phyloP scores from a whole-genome alignment of 2,329 filamentous ascomycete genomes.

The Aquanectria penicillioides region DNA sequence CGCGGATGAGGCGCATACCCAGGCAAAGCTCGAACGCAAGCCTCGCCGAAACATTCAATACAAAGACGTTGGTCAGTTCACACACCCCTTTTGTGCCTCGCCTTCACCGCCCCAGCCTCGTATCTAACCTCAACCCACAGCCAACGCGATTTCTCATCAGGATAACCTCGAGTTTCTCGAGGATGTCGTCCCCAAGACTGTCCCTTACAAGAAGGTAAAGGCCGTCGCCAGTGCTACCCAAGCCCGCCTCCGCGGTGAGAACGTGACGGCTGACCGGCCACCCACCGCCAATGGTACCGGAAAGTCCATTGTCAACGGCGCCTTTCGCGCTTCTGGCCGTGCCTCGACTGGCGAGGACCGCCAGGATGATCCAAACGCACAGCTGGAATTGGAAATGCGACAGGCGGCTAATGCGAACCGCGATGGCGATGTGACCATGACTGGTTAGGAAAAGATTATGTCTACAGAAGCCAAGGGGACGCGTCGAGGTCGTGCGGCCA shows the following conservation, averaged over 20 bases:
- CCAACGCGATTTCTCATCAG: constrained; percentile 84
- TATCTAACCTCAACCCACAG: constrained; percentile 54
- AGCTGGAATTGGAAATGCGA: constrained; percentile 65
- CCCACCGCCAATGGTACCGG: constrained; percentile 42
- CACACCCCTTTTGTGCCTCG: background rate
- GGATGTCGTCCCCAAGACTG: constrained; percentile 89
- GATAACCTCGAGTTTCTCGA: constrained; percentile 96
- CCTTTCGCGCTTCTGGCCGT: constrained; percentile 34
- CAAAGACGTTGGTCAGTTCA: constrained; percentile 80
- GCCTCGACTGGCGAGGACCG: constrained; percentile 39
- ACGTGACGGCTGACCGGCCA: constrained; percentile 42
- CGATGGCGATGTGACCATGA: constrained; percentile 70
- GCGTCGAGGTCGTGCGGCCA: background rate
- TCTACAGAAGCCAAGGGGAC: background rate
- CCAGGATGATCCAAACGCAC: constrained; percentile 59
- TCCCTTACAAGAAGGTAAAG: constrained; percentile 82
- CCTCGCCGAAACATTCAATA: constrained; percentile 95
- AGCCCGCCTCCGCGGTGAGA: constrained; percentile 55
- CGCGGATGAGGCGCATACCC: constrained; percentile 83
- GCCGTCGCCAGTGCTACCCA: constrained; percentile 64
- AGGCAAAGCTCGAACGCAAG: constrained; percentile 91
- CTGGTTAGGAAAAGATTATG: constrained; percentile 52
- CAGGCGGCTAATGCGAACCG: constrained; percentile 51
- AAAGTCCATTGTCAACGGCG: constrained; percentile 44
- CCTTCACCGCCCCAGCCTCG: background rate